Evolutionary conservation across 2,329 filamentous ascomycete genomes (phyloP).

Genomic region (Pseudocercospora crystallina): DNA sequence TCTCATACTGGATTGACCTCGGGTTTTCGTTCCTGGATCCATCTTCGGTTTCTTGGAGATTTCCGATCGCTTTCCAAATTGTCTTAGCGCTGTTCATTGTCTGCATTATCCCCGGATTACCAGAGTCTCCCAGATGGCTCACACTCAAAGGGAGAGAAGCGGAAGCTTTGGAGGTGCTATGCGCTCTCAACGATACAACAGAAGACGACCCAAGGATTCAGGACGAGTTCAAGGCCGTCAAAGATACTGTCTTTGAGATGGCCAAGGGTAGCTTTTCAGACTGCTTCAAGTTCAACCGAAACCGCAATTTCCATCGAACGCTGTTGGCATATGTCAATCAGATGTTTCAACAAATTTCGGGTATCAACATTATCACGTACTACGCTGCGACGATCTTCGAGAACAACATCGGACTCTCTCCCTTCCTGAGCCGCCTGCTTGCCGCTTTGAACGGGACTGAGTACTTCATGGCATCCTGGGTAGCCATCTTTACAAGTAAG

Average conservation of each 20-base stretch:
- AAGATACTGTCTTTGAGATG: conserved; percentile 40
- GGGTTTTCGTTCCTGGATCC: conserved; percentile 41
- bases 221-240: conserved; percentile 35
- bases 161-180: conserved; percentile 35
- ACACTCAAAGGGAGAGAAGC: conserved; percentile 36
- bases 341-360: conserved; percentile 46
- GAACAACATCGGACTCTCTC: conserved; percentile 52
- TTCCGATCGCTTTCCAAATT: conserved; percentile 59
- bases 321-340: conserved; percentile 46
- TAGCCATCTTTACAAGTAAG: conserved; percentile 54
- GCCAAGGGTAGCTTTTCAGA: conserved; percentile 31
- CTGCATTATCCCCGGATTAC: conserved; percentile 49
- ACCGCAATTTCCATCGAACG: conserved; percentile 48
- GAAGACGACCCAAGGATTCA: conserved; percentile 33
- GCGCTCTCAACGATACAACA: conserved; percentile 38
- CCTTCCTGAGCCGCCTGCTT: conserved; percentile 49
- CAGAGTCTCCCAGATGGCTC: conserved; percentile 59
- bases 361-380: conserved; percentile 19
- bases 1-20: conserved; percentile 54
- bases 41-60: conserved; percentile 52
- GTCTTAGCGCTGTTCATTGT: conserved; percentile 56
- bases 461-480: conserved; percentile 52
- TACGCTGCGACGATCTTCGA: conserved; percentile 55
- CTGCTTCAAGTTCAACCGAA: conserved; percentile 40
- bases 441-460: conserved; percentile 55